Percentiles rank a stretch among this genome's conserved stretches.
Conservation (phyloP, 2,329 filamentous ascomycete genomes). For the Pochonia chlamydosporia region DNA sequence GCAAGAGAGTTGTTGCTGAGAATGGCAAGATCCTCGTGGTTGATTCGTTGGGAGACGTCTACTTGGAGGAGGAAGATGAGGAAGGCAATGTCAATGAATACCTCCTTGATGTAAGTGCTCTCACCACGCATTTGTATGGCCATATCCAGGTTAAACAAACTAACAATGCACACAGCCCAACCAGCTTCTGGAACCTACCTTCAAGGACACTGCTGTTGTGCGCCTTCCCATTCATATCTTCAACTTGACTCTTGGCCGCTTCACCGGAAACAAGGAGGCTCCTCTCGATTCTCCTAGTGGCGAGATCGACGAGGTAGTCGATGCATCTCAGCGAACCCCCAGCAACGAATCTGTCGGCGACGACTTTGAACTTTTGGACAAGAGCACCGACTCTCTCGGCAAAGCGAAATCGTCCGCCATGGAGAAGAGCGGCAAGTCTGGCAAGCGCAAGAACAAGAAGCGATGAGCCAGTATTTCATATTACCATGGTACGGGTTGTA, state of each 20-base stretch:
- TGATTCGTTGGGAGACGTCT: conserved; percentile 87
- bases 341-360: conserved; percentile 53
- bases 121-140: neutral
- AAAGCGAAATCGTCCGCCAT: conserved; percentile 45
- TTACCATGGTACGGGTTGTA: neutral
- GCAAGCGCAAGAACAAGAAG: conserved; percentile 12
- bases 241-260: conserved; percentile 46
- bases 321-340: conserved; percentile 44
- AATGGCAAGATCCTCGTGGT: conserved; percentile 95
- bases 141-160: neutral
- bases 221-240: conserved; percentile 73
- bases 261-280: conserved; percentile 35
- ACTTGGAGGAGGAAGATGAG: conserved; percentile 85
- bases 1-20: conserved; percentile 84
- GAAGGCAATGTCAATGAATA: conserved; percentile 80
- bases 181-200: conserved; percentile 70
- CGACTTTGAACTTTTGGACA: conserved; percentile 59
- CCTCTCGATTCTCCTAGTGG: conserved; percentile 31
- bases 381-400: conserved; percentile 50
- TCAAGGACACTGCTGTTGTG: conserved; percentile 77
- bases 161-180: conserved; percentile 52
- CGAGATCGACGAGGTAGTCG: conserved; percentile 40
- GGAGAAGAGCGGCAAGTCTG: conserved; percentile 28
- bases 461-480: neutral
- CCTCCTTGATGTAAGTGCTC: conserved; percentile 71